Conservation (phyloP, 2,329 filamentous ascomycete genomes). For the Colletotrichum sublineola region DNA sequence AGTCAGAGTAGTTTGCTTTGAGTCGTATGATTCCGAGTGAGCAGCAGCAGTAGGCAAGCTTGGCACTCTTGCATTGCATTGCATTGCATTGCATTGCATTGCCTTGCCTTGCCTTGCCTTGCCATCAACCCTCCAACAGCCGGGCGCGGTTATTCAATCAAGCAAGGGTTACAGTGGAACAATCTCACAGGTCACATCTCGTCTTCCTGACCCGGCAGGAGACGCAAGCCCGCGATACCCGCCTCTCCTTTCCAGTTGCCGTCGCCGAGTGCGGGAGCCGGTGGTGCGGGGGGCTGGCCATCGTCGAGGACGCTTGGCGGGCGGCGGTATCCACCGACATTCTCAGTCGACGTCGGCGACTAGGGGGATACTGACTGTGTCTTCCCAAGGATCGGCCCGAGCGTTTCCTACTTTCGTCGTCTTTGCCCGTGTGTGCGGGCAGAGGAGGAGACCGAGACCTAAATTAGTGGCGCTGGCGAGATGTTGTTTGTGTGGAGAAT, state of each 20-base stretch:
- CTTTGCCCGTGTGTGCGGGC: background rate
- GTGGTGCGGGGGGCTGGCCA: conserved; percentile 19
- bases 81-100: too few relatives aligned
- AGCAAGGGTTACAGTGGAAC: conserved; percentile 18
- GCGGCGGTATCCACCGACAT: conserved; percentile 32
- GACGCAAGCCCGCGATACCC: conserved; percentile 50
- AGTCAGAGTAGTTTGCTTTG: background rate
- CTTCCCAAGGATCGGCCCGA: background rate
- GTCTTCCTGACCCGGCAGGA: conserved; percentile 51
- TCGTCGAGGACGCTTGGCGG: conserved; percentile 8
- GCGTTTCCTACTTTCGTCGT: background rate
- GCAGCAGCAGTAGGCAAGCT: background rate
- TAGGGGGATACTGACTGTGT: too few relatives aligned
- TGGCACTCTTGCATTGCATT: background rate
- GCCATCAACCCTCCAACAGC: too few relatives aligned
- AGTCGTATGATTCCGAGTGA: background rate
- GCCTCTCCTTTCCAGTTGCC: conserved; percentile 46
- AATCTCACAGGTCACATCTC: conserved; percentile 50
- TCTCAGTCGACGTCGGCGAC: background rate
- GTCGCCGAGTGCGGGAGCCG: conserved; percentile 22
- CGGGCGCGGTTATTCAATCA: conserved; percentile 14
- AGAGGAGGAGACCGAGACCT: too few relatives aligned
- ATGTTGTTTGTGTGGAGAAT: conserved; percentile 6
- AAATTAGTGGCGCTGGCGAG: too few relatives aligned
- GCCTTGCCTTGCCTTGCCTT: background rate